phyloP scores from a whole-genome alignment of 352 stramenopile genomes.

The Pythium diclinum region DNA sequence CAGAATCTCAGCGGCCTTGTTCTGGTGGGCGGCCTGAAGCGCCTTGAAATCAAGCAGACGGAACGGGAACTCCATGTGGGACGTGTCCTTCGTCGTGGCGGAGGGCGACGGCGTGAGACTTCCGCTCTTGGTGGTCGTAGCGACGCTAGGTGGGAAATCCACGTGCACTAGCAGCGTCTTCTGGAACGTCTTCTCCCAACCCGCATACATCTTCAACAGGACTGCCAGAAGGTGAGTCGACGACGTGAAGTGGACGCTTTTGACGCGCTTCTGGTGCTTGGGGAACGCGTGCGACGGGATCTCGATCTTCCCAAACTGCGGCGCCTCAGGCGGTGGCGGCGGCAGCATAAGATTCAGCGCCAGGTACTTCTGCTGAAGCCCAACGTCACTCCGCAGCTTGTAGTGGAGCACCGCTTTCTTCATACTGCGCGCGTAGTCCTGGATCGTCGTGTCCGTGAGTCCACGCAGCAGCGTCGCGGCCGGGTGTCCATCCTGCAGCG shows the following conservation, averaged over 20 bases:
- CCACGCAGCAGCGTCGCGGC: slow-evolving; percentile 59
- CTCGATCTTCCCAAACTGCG: slow-evolving; percentile 71
- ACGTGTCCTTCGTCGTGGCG: slow-evolving; percentile 31
- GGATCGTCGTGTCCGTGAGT: slow-evolving; percentile 87
- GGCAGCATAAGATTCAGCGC: slow-evolving; percentile 61
- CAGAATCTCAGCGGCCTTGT: slow-evolving; percentile 73
- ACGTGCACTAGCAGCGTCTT: slow-evolving; percentile 65
- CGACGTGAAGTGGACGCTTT: slow-evolving; percentile 46
- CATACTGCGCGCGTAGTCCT: slow-evolving; percentile 90
- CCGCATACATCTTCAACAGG: slow-evolving; percentile 85
- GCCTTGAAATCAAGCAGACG: slow-evolving; percentile 82
- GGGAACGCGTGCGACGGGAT: slow-evolving; percentile 73
- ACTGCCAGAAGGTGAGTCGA: slow-evolving; percentile 68
- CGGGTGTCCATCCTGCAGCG: slow-evolving; percentile 59
- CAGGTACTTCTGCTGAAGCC: slow-evolving; percentile 67
- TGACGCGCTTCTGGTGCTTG: slow-evolving; percentile 49
- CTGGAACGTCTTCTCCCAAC: slow-evolving; percentile 89
- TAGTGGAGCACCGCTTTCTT: slow-evolving; percentile 88
- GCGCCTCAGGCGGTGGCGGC: slow-evolving; percentile 23
- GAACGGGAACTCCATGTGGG: slow-evolving; percentile 69
- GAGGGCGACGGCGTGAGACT: slow-evolving; percentile 4
- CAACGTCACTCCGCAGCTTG: slow-evolving; percentile 44
- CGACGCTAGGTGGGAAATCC: slow-evolving; percentile 30
- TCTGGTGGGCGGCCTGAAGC: slow-evolving; percentile 68
- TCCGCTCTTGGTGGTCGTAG: slow-evolving; percentile 6